Evolutionary conservation across 305 asterid genomes (phyloP), one percentile per base, ranked within the genome.

Genomic region (Petunia hybrid): DNA sequence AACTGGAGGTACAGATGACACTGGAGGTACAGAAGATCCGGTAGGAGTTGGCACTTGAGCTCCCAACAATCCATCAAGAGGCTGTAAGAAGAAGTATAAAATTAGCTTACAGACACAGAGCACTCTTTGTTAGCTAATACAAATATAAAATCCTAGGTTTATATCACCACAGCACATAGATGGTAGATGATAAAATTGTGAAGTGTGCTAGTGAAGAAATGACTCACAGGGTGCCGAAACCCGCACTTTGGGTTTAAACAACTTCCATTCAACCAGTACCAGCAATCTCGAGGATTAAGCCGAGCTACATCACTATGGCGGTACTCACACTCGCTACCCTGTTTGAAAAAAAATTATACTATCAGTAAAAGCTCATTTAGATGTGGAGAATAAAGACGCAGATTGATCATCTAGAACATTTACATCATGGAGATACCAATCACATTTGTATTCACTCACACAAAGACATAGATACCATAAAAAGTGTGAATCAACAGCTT

Each of bases 301-400:
- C 98, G 87, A 4, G 99, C 97, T 81, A 78, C 14, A 62, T 95
- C 99, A 87, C 99, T 95, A 79, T 95, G 99, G 38, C 98, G 97
- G 84, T 90, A 95, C 85, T 95, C 99, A 22, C 99, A 95, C 64
- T 95, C 98, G 77, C 85, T 90, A 82, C 99, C 99, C 99, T 93
- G 87, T 81, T 60, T 40, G 77, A 65, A 76, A 60, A 74, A 71
- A 82, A 85, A 35, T 51, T 51, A 71, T 10, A 6, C 45, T 6
- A 4, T 71, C 77, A 2, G 43, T 35, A 73, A 71, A 73, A 48
- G 3, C 3, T 51, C 6, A 48, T 48, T 13, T 5, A 73, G 62
- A 48, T 73, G 59, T 43, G 59, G 62, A 77, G 77, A 9, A 41
- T 63, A 69, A 80, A 59, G 73, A 79, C 55, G 8, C 10, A 13